Conservation (phyloP, 306 rosid species). For the Vigna reflexopilosa region DNA sequence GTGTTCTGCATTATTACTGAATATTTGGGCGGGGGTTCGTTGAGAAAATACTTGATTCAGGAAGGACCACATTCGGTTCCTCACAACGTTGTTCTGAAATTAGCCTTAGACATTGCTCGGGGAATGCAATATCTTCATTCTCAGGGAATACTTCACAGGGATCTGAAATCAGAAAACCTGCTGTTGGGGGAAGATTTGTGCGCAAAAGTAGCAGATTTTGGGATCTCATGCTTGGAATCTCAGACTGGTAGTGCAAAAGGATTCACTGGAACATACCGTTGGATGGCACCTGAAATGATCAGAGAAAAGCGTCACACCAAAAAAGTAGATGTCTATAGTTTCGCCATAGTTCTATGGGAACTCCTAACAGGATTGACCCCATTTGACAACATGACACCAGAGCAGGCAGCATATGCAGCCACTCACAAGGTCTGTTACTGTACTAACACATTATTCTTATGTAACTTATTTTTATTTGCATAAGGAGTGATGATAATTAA, state of each 20-base stretch:
- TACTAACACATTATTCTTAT: not conserved
- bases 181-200: constrained; percentile 87
- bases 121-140: constrained; percentile 97
- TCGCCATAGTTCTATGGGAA: constrained; percentile 96
- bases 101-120: constrained; percentile 76
- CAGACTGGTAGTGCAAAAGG: constrained; percentile 84
- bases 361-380: constrained; percentile 89
- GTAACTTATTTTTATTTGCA: not conserved
- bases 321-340: constrained; percentile 96
- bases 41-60: constrained; percentile 77
- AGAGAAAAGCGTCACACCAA: constrained; percentile 87
- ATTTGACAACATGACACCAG: constrained; percentile 97
- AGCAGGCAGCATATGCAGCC: constrained; percentile 97
- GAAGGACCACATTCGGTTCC: constrained; percentile 89
- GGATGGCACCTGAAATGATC: constrained; percentile 99
- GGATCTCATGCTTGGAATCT: constrained; percentile 92
- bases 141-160: constrained; percentile 92
- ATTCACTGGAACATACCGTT: constrained; percentile 93
- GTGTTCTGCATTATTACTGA: constrained; percentile 95
- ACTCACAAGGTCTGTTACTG: constrained; percentile 72
- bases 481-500: not conserved
- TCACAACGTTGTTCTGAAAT: constrained; percentile 66
- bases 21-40: constrained; percentile 87
- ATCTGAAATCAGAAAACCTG: constrained; percentile 93
- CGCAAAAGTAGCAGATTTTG: constrained; percentile 96